Evolutionary conservation across 1,284 basidiomycete genomes (phyloP).

Genomic region (Testicularia cyperi): DNA sequence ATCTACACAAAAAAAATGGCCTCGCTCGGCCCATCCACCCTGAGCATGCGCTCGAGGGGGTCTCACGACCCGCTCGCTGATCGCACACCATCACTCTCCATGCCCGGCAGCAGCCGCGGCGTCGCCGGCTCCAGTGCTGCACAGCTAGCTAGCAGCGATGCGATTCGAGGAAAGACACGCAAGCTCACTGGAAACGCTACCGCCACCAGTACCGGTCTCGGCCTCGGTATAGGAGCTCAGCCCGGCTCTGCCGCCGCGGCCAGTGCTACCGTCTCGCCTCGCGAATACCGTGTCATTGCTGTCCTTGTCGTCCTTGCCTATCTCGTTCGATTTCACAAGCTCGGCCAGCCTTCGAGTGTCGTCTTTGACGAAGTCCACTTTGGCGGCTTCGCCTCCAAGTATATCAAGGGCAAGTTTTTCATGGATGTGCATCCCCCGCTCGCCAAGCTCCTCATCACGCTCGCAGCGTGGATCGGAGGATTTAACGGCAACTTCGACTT

Average conservation of each 20-base stretch:
- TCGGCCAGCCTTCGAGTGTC: slow-evolving; percentile 55
- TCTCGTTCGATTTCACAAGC: slow-evolving; percentile 46
- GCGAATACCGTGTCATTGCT: slow-evolving; percentile 30
- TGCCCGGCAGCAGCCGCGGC: not conserved
- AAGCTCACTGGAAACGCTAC: slow-evolving; percentile 11
- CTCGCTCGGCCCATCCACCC: slow-evolving; percentile 32
- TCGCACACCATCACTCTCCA: slow-evolving; percentile 25
- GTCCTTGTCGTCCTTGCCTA: slow-evolving; percentile 23
- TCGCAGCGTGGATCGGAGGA: slow-evolving; percentile 83
- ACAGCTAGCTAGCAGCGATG: slow-evolving; percentile 15
- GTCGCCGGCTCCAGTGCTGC: not conserved
- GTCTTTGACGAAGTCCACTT: slow-evolving; percentile 60
- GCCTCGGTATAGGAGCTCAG: slow-evolving; percentile 35
- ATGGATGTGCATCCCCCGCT: slow-evolving; percentile 97
- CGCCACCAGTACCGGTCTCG: slow-evolving; percentile 24
- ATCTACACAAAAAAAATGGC: too few relatives aligned
- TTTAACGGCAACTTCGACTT: slow-evolving; percentile 95
- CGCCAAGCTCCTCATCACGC: slow-evolving; percentile 90
- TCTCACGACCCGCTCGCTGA: slow-evolving; percentile 8
- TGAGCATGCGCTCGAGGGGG: slow-evolving; percentile 34
- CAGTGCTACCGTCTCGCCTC: slow-evolving; percentile 11
- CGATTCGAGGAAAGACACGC: slow-evolving; percentile 12
- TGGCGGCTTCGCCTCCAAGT: slow-evolving; percentile 72
- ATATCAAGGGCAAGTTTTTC: slow-evolving; percentile 82
- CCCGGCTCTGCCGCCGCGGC: slow-evolving; percentile 29